Conservation (phyloP, 2,329 filamentous ascomycete genomes). For the Penicillium sp. region DNA sequence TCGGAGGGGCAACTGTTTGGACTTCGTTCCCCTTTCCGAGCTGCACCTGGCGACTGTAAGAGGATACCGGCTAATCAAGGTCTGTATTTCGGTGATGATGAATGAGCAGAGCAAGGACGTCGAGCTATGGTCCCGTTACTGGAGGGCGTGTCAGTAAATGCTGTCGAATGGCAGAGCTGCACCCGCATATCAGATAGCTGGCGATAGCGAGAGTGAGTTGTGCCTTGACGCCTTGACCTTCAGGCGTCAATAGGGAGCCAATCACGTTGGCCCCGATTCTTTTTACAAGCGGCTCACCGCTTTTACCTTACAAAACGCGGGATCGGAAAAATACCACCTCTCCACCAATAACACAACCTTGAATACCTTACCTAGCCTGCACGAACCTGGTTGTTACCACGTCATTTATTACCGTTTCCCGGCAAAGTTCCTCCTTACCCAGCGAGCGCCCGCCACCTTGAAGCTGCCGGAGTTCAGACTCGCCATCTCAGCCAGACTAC, state of each 20-base stretch:
- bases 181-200: neutral
- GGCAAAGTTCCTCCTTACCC: constrained; percentile 26
- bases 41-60: neutral
- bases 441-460: constrained; percentile 24
- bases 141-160: too few species aligned
- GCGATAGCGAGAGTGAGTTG: neutral
- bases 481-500: constrained; percentile 1
- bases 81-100: too few species aligned
- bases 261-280: constrained; percentile 20
- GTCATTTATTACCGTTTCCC: constrained; percentile 20
- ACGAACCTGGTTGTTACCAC: constrained; percentile 18
- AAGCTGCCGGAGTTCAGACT: constrained; percentile 10
- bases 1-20: constrained; percentile 3
- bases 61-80: neutral
- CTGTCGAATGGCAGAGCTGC: neutral
- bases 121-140: neutral
- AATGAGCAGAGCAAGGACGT: neutral
- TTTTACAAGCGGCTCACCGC: constrained; percentile 26
- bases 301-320: constrained; percentile 20
- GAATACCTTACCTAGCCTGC: constrained; percentile 18
- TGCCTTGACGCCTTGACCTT: neutral
- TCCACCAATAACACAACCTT: constrained; percentile 9
- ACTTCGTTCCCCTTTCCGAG: neutral
- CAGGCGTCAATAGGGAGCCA: constrained; percentile 11
- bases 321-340: neutral